phyloP scores from a whole-genome alignment of 768 basidiomycete genomes.

The Boletus rubescentipes region DNA sequence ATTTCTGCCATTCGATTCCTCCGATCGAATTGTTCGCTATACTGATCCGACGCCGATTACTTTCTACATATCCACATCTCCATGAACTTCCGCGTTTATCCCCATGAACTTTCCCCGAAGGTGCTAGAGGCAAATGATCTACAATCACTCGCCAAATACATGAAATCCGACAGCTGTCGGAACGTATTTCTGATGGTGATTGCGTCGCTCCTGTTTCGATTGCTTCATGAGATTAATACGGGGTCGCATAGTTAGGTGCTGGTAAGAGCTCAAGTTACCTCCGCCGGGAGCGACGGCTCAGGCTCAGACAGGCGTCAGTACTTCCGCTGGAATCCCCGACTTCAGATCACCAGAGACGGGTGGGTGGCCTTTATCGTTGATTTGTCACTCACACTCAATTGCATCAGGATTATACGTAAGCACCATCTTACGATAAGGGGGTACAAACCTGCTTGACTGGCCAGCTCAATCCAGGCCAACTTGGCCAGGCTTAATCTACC shows the following conservation, averaged over 20 bases:
- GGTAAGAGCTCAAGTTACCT: conserved; percentile 46
- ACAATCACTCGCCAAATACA: conserved; percentile 58
- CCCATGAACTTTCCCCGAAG: conserved; percentile 10
- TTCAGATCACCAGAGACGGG: conserved; percentile 87
- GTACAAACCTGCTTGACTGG: neutral
- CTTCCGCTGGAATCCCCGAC: conserved; percentile 84
- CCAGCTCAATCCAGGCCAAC: conserved; percentile 54
- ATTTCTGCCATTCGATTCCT: neutral
- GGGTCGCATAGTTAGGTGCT: conserved; percentile 56
- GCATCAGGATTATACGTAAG: conserved; percentile 31
- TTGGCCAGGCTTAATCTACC: conserved; percentile 75
- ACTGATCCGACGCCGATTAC: neutral
- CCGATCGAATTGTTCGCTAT: neutral
- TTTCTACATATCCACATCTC: neutral
- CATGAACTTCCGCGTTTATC: conserved; percentile 14
- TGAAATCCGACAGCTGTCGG: conserved; percentile 64
- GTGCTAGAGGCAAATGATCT: conserved; percentile 39
- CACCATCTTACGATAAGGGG: neutral
- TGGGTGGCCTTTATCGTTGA: conserved; percentile 26
- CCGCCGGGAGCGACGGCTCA: neutral
- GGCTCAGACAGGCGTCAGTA: conserved; percentile 58
- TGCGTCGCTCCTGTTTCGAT: neutral
- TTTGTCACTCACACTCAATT: neutral
- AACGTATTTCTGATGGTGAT: conserved; percentile 73
- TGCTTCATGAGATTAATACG: conserved; percentile 4